Evolutionary conservation across 306 rosid species (phyloP).

Genomic region (Ammopiptanthus mongolicus): DNA sequence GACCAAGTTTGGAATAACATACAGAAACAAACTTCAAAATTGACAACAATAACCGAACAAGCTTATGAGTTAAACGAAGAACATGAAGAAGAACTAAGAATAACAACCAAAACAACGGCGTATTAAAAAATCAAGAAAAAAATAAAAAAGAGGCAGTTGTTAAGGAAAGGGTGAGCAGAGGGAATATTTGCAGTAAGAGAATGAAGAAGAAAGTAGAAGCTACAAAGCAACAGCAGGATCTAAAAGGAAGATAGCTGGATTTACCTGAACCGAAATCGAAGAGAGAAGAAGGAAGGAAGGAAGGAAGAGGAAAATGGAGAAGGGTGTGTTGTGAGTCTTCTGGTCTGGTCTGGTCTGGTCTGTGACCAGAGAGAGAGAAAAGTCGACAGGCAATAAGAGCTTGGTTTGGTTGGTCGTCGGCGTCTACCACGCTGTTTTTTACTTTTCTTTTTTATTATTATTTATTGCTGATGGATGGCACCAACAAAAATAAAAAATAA

Average conservation of each 20-base stretch:
- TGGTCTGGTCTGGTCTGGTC: no score
- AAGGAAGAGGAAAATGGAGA: background rate
- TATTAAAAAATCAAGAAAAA: background rate
- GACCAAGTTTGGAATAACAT: slow-evolving; percentile 5
- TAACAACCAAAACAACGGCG: background rate
- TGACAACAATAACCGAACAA: background rate
- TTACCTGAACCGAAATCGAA: slow-evolving; percentile 34
- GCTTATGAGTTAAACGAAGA: background rate
- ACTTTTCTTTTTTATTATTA: background rate
- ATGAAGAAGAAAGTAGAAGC: background rate
- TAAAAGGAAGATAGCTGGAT: slow-evolving; percentile 13
- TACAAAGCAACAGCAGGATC: slow-evolving; percentile 30
- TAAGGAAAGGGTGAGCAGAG: background rate
- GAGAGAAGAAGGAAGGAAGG: slow-evolving; percentile 28
- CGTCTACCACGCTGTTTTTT: slow-evolving; percentile 46
- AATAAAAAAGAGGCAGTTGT: slow-evolving; percentile 1
- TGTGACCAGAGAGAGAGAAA: slow-evolving; percentile 17
- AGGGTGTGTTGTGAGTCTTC: background rate
- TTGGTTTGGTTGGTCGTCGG: slow-evolving; percentile 91
- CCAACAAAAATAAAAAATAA: background rate
- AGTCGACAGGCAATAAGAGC: slow-evolving; percentile 55
- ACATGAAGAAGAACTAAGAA: background rate
- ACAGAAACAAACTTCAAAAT: slow-evolving; percentile 12
- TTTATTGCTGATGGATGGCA: background rate
- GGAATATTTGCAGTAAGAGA: background rate